Evolutionary conservation across 805 yeast species (phyloP).

Genomic region (Candida sithepensis): DNA sequence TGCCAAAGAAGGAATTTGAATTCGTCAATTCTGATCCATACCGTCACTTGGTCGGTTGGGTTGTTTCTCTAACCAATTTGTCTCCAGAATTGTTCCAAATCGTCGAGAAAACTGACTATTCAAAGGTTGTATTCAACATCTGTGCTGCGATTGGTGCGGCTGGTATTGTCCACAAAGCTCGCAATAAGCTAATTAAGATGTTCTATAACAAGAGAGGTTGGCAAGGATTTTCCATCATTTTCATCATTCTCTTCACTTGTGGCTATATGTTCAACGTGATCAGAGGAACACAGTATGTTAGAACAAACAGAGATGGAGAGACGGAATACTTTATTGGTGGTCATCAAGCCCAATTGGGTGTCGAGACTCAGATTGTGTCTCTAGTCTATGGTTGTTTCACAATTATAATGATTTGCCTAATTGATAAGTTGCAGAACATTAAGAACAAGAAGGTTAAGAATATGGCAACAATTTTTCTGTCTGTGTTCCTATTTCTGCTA

Average conservation of each 20-base stretch:
- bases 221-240: conserved; percentile 64
- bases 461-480: conserved; percentile 42
- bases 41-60: conserved; percentile 32
- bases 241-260: conserved; percentile 67
- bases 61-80: conserved; percentile 21
- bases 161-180: conserved; percentile 27
- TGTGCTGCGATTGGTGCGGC: conserved; percentile 34
- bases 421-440: conserved; percentile 52
- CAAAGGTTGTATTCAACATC: conserved; percentile 31
- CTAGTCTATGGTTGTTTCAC: conserved; percentile 69
- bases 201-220: conserved; percentile 58
- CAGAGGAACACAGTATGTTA: conserved; percentile 64
- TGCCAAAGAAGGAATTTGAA: conserved; percentile 37
- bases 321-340: conserved; percentile 45
- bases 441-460: conserved; percentile 44
- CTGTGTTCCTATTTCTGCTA: conserved; percentile 45
- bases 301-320: conserved; percentile 37
- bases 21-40: conserved; percentile 42
- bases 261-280: conserved; percentile 95
- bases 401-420: conserved; percentile 52
- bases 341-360: conserved; percentile 75
- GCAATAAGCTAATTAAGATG: conserved; percentile 35
- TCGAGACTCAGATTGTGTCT: conserved; percentile 85
- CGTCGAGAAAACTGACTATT: conserved; percentile 41
- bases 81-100: conserved; percentile 29